phyloP scores from a whole-genome alignment of 805 yeast species.

The Pichia californica region DNA sequence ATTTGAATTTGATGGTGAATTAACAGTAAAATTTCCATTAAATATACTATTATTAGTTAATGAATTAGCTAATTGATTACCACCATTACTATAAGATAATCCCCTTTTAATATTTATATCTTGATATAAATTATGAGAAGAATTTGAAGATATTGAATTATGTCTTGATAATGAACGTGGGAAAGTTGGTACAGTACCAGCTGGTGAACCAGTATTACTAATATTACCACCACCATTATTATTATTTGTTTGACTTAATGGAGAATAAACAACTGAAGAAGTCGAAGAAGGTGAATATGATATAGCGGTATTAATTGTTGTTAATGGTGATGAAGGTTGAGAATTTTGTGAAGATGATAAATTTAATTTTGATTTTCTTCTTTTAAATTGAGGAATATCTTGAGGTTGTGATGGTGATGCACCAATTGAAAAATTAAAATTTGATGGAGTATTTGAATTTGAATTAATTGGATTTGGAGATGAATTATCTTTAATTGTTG shows the following conservation, averaged over 20 bases:
- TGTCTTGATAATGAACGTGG: constrained; percentile 21
- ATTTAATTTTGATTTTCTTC: constrained; percentile 26
- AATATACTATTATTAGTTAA: neutral
- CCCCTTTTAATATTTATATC: constrained; percentile 26
- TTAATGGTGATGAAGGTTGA: constrained; percentile 25
- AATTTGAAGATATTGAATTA: constrained; percentile 19
- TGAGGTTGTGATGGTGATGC: constrained; percentile 22
- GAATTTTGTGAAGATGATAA: constrained; percentile 15
- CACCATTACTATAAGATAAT: constrained; percentile 10
- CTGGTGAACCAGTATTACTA: constrained; percentile 14
- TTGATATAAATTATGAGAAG: constrained; percentile 22
- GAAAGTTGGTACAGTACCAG: constrained; percentile 8
- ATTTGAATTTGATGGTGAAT: constrained; percentile 1
- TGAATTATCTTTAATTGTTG: constrained; percentile 24
- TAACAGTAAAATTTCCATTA: neutral
- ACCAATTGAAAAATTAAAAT: constrained; percentile 12
- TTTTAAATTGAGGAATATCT: constrained; percentile 27
- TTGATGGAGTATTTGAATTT: constrained; percentile 9
- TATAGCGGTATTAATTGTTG: neutral
- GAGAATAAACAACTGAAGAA: constrained; percentile 16
- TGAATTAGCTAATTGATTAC: neutral
- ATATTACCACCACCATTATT: too few species aligned
- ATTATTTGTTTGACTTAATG: constrained; percentile 11
- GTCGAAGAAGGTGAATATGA: constrained; percentile 8
- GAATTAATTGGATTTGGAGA: constrained; percentile 20